Base-by-base conservation (phyloP, 2,329 filamentous ascomycete species). In the Graphium sp. region DNA sequence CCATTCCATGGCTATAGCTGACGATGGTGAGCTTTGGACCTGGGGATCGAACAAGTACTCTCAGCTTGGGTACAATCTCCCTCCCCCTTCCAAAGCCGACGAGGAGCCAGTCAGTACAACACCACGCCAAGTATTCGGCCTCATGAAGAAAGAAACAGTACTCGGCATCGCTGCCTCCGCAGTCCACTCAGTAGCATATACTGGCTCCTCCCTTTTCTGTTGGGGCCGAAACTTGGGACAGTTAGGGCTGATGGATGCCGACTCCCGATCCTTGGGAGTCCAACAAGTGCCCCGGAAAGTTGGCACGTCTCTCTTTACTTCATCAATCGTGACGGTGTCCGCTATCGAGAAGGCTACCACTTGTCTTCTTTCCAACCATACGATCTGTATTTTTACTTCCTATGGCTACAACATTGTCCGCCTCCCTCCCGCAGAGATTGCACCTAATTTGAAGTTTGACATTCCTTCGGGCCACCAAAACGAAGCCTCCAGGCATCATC, bases 171-270 rank as follows among this genome's bases (percentile, higher is more conserved):
- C 89, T 2, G 87, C 89, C 6, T 95, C 89, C 2, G 64, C 81
- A 0, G 74, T 92, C 22, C 89, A 98, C 51, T 95, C 89, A 0
- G 85, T 91, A 4, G 82, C 83, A 0, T 79, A 89, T 43, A 94
- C 83, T 1, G 63, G 67, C 2, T 70, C 72, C 1, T 81, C 82
- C 2, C 55, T 98, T 2, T 98, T 81, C 46, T 92, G 83, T 3
- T 98, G 92, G 63, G 89, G 89, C 14, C 91, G 89, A 42, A 98
- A 95, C 41, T 74, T 84, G 40, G 89, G 89, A 2, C 89, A 98
- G 48, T 66, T 98, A 26, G 89, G 84, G 5, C 64, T 98, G 30
- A 84, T 94, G 55, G 89, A 94, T 47, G 87, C 89, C 1, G 87
- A 95, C 51, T 91, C 89, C 16, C 73, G 85, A 25, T 94, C 84